Evolutionary conservation across 2,329 filamentous ascomycete species (phyloP).

Genomic region (Penicillium sp.): DNA sequence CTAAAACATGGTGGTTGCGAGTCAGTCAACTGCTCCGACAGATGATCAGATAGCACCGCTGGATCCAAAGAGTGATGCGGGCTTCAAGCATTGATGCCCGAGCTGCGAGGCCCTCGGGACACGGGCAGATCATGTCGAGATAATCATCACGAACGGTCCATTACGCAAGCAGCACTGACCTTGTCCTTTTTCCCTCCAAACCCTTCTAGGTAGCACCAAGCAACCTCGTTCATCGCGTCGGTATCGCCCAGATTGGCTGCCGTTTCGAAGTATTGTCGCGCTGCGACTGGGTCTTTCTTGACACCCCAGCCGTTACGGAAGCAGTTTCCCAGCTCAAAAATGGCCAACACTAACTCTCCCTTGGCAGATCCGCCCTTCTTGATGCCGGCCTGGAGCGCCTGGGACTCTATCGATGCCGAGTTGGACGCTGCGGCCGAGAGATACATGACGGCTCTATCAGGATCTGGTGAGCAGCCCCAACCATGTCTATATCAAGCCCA

Average conservation of each 20-base stretch:
- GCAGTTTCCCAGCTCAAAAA: constrained; percentile 69
- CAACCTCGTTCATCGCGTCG: constrained; percentile 94
- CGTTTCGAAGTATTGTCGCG: constrained; percentile 88
- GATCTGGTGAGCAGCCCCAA: constrained; percentile 74
- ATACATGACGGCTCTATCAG: constrained; percentile 66
- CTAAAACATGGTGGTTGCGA: no score
- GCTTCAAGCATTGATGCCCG: no score
- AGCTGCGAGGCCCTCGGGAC: no score
- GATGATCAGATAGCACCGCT: no score
- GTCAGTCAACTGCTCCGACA: no score
- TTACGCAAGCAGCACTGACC: no score
- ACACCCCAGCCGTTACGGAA: constrained; percentile 95
- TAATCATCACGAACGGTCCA: no score
- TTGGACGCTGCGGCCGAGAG: constrained; percentile 83
- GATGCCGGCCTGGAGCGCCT: constrained; percentile 75
- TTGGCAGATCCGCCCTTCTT: constrained; percentile 92
- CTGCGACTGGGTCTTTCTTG: constrained; percentile 72
- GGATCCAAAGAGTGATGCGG: no score
- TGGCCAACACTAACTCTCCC: constrained; percentile 89
- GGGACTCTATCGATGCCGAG: constrained; percentile 73
- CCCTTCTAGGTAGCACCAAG: constrained; percentile 93
- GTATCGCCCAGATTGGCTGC: constrained; percentile 92
- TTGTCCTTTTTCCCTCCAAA: constrained; percentile 97
- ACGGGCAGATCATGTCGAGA: no score
- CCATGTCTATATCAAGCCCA: constrained; percentile 67